Evolutionary conservation across 2,329 filamentous ascomycete genomes (phyloP), one percentile per base, ranked within the genome.

Genomic region (Aschersonia sp.): DNA sequence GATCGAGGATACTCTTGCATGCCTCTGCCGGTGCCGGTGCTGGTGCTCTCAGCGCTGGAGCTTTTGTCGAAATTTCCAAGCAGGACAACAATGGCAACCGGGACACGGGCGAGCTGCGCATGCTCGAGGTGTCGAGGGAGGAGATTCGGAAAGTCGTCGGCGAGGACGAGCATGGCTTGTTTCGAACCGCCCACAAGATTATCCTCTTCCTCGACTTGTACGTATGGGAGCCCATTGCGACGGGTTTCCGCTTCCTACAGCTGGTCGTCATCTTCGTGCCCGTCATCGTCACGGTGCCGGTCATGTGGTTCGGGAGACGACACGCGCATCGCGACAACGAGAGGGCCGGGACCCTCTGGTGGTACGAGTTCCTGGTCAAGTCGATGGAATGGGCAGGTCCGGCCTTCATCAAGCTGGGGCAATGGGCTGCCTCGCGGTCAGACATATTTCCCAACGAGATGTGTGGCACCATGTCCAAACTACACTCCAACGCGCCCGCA

Each of bases 401-500:
- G 43, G 89, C 92, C 0, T 98, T 98, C 60, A 98, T 98, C 68
- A 98, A 98, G 81, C 78, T 98, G 48, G 92, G 92, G 12, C 92
- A 98, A 80, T 98, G 92, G 92, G 92, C 92, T 20, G 92, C 92
- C 3, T 97, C 92, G 4, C 77, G 92, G 61, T 86, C 89, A 42
- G 92, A 98, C 65, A 95, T 98, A 59, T 98, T 98, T 61, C 92
- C 92, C 2, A 84, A 77, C 29, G 82, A 96, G 63, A 80, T 98
- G 77, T 98, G 92, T 67, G 78, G 78, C 43, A 81, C 89, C 61
- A 92, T 98, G 91, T 94, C 89, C 1, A 85, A 89, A 52, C 75
- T 98, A 44, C 92, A 98, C 66, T 96, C 92, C 2, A 81, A 97
- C 61, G 91, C 92, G 1, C 89, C 91, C 0, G 89, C 92, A 2